These are phyloP conservation scores for Candida nitratophila DNA, from an alignment of 805 yeast genomes.

Conservation along the genomic window DNA sequence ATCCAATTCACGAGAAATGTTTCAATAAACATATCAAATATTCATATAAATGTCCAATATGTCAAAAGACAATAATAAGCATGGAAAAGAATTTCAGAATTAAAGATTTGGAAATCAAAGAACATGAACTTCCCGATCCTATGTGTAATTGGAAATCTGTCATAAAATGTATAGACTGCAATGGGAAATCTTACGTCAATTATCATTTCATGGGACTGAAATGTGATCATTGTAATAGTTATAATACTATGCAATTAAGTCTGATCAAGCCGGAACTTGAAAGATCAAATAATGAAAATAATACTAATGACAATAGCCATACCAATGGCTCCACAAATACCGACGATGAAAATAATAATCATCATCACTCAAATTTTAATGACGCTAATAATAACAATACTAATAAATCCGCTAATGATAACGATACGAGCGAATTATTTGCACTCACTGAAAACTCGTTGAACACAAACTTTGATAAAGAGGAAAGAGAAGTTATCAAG, in stretches of 20 bases:
- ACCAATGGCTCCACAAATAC: neutral
- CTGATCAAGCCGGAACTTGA: conserved; percentile 56
- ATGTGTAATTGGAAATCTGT: conserved; percentile 69
- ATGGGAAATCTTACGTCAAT: conserved; percentile 64
- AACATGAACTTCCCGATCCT: conserved; percentile 76
- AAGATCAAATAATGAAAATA: conserved; percentile 9
- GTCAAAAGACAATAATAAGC: conserved; percentile 76
- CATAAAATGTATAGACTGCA: conserved; percentile 80
- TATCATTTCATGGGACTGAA: conserved; percentile 84
- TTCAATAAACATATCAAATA: conserved; percentile 76
- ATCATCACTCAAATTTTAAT: too few species aligned
- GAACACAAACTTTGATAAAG: conserved; percentile 25
- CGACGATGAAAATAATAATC: neutral
- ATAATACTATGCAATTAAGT: conserved; percentile 72
- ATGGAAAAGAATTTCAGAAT: conserved; percentile 87
- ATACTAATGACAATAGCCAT: neutral
- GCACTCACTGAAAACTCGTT: conserved; percentile 15
- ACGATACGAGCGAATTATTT: neutral
- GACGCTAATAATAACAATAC: conserved; percentile 3
- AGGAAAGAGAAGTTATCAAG: neutral
- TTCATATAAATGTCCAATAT: conserved; percentile 85
- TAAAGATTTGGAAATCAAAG: conserved; percentile 72
- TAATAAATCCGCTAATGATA: neutral
- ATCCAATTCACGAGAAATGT: conserved; percentile 83
- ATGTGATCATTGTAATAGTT: conserved; percentile 82